Evolutionary conservation across 2,329 filamentous ascomycete species (phyloP).

Genomic region (Didymella keratinophila): DNA sequence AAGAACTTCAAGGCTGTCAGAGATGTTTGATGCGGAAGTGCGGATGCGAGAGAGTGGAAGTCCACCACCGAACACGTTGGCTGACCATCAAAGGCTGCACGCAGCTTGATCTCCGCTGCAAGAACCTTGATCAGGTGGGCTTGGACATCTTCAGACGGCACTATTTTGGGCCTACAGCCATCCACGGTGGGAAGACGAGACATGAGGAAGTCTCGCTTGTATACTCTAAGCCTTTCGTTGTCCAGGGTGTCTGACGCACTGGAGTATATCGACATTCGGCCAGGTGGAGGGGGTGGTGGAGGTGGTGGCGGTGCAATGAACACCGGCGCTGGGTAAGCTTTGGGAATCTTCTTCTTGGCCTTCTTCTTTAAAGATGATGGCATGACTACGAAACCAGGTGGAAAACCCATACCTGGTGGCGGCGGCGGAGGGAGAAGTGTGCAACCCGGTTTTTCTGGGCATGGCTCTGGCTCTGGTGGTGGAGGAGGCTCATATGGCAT

Average conservation of each 20-base stretch:
- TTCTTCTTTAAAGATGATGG: neutral
- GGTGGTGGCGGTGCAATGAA: neutral
- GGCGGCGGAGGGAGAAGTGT: neutral
- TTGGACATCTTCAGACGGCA: conserved; percentile 23
- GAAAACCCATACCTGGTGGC: neutral
- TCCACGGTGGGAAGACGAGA: conserved; percentile 31
- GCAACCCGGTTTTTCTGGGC: neutral
- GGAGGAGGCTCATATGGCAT: neutral
- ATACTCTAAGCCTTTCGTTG: conserved; percentile 25
- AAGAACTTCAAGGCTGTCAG: conserved; percentile 65
- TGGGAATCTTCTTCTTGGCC: neutral
- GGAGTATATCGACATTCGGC: neutral
- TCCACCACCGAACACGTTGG: conserved; percentile 20
- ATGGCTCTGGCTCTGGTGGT: neutral
- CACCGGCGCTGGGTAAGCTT: neutral
- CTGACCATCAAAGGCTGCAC: conserved; percentile 29
- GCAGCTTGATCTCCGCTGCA: conserved; percentile 33
- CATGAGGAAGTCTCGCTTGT: conserved; percentile 37
- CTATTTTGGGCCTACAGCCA: conserved; percentile 20
- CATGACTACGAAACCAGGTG: neutral
- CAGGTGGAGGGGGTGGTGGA: conserved; percentile 1
- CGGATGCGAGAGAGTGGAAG: conserved; percentile 63
- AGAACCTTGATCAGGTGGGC: conserved; percentile 38
- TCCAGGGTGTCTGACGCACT: conserved; percentile 13
- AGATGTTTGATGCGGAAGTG: conserved; percentile 67